These are phyloP conservation scores for Cladophialophora bantiana DNA, from an alignment of 2,329 filamentous ascomycete genomes.

Conservation along the genomic window DNA sequence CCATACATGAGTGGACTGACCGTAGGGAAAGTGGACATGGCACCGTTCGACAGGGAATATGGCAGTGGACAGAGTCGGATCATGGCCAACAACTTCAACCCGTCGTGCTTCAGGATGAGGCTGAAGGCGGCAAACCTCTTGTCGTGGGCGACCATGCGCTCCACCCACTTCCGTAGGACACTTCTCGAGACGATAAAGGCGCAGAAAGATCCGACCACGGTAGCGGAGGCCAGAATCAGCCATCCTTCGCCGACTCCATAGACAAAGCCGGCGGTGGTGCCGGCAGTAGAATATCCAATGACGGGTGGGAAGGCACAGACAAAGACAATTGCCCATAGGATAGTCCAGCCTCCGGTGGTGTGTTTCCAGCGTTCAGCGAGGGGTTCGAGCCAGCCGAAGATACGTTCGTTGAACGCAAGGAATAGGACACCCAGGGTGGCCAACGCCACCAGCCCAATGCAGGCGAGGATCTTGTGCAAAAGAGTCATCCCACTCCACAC, in stretches of 20 bases:
- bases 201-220: slow-evolving; percentile 75
- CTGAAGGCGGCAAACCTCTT: slow-evolving; percentile 86
- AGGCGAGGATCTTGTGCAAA: slow-evolving; percentile 67
- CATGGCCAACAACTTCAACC: slow-evolving; percentile 85
- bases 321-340: slow-evolving; percentile 79
- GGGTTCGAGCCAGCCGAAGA: slow-evolving; percentile 78
- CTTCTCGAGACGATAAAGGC: slow-evolving; percentile 84
- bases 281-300: slow-evolving; percentile 82
- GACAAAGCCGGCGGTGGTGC: slow-evolving; percentile 73
- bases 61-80: slow-evolving; percentile 92
- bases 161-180: slow-evolving; percentile 78
- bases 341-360: slow-evolving; percentile 72
- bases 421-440: slow-evolving; percentile 69
- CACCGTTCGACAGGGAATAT: slow-evolving; percentile 92
- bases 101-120: slow-evolving; percentile 87
- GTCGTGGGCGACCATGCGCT: slow-evolving; percentile 80
- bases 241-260: slow-evolving; percentile 77
- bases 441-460: slow-evolving; percentile 58
- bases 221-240: slow-evolving; percentile 81
- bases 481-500: slow-evolving; percentile 53
- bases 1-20: slow-evolving; percentile 79
- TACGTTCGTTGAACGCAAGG: slow-evolving; percentile 77
- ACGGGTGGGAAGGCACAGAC: slow-evolving; percentile 82
- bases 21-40: slow-evolving; percentile 90
- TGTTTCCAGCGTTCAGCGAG: slow-evolving; percentile 78